phyloP scores from a whole-genome alignment of 1,139 yeast species.

The Magnusiomyces ingens region DNA sequence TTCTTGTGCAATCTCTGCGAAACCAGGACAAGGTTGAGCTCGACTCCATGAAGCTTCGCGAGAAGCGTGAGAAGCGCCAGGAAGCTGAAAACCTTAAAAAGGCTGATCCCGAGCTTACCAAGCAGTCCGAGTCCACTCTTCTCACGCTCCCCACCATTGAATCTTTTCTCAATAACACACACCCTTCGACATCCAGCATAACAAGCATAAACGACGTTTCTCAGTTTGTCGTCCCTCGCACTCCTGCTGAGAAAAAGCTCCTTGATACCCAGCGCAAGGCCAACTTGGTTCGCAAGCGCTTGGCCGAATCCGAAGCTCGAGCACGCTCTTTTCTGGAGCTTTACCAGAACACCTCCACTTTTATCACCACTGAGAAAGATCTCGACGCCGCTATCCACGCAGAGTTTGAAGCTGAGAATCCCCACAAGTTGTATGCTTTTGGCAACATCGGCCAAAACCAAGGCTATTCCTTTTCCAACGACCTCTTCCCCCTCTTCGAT shows the following conservation, averaged over 20 bases:
- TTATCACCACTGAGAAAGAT: constrained; percentile 59
- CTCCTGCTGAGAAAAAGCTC: constrained; percentile 53
- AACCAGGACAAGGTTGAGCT: constrained; percentile 52
- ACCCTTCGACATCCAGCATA: constrained; percentile 26
- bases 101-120: constrained; percentile 19
- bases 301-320: constrained; percentile 40
- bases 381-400: constrained; percentile 50
- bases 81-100: constrained; percentile 33
- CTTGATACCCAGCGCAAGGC: constrained; percentile 47
- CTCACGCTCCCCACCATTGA: constrained; percentile 80
- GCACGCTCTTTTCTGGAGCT: constrained; percentile 57
- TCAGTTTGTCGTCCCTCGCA: constrained; percentile 65
- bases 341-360: constrained; percentile 63
- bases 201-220: background rate
- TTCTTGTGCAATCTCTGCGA: constrained; percentile 58
- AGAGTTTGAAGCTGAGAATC: constrained; percentile 38
- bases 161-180: constrained; percentile 34
- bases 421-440: constrained; percentile 9
- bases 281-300: constrained; percentile 44
- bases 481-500: too few relatives aligned
- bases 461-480: background rate
- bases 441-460: constrained; percentile 8
- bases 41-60: constrained; percentile 27
- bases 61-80: constrained; percentile 19
- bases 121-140: constrained; percentile 44